phyloP scores from a whole-genome alignment of 805 yeast genomes.

The Kodamaea kaohsiungensis region DNA sequence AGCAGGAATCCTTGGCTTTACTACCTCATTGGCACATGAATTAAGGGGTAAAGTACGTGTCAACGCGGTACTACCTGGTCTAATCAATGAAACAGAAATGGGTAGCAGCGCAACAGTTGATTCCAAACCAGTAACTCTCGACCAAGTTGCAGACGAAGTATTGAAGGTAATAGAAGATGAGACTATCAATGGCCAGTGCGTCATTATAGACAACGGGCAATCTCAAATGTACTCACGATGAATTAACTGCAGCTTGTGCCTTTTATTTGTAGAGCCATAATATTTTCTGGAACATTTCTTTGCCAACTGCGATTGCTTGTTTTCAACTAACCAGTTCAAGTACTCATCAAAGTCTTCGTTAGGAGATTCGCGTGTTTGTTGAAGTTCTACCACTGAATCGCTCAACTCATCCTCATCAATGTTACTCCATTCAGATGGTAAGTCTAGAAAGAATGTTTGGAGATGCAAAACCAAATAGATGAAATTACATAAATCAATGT shows the following conservation, averaged over 20 bases:
- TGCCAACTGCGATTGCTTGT: neutral
- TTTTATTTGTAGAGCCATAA: neutral
- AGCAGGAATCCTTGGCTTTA: conserved; percentile 66
- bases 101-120: conserved; percentile 35
- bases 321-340: conserved; percentile 5
- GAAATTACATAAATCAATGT: neutral
- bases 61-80: conserved; percentile 69
- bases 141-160: conserved; percentile 28
- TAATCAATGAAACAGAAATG: conserved; percentile 68
- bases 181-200: conserved; percentile 26
- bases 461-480: neutral
- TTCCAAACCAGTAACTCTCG: conserved; percentile 24
- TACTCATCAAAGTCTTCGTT: conserved; percentile 8
- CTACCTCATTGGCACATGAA: conserved; percentile 61
- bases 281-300: neutral
- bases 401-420: neutral
- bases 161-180: conserved; percentile 24
- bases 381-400: neutral
- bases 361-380: neutral
- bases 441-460: neutral
- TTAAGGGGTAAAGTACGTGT: conserved; percentile 57
- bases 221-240: neutral
- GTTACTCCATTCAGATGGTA: neutral
- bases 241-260: neutral
- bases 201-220: conserved; percentile 1